phyloP scores from a whole-genome alignment of 1,284 basidiomycete species.

The Phaffia rhodozyma region DNA sequence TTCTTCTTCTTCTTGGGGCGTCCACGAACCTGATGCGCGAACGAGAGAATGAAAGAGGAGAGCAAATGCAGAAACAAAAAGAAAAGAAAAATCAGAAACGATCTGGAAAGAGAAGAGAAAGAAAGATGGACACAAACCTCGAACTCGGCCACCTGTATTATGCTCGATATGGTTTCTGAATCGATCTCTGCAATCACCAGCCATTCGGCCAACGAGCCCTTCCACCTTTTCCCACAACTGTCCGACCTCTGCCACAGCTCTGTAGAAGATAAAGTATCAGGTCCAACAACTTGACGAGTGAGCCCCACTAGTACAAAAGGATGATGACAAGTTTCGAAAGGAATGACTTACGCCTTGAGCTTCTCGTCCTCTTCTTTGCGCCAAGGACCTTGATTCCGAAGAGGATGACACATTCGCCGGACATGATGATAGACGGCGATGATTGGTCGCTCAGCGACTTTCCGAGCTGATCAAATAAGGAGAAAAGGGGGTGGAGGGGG shows the following conservation, averaged over 20 bases:
- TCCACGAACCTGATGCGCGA: conserved; percentile 47
- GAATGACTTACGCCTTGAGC: conserved; percentile 48
- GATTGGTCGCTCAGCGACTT: conserved; percentile 59
- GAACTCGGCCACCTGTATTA: conserved; percentile 45
- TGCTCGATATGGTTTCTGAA: conserved; percentile 63
- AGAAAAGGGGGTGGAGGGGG: background rate
- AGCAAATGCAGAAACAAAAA: background rate
- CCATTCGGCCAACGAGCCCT: conserved; percentile 52
- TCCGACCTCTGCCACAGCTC: conserved; percentile 56
- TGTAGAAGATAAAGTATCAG: conserved; percentile 23
- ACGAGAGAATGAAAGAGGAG: background rate
- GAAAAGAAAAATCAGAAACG: background rate
- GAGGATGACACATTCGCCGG: conserved; percentile 52
- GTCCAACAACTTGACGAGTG: background rate
- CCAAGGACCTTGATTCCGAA: conserved; percentile 59
- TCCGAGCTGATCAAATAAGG: conserved; percentile 40
- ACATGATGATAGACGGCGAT: conserved; percentile 70
- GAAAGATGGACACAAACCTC: conserved; percentile 30
- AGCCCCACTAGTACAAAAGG: background rate
- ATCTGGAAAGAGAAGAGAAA: background rate
- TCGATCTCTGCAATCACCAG: conserved; percentile 67
- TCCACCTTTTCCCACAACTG: conserved; percentile 66
- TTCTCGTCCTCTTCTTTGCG: conserved; percentile 50
- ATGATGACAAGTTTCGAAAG: conserved; percentile 2
- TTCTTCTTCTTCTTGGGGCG: conserved; percentile 56